Percentiles rank a stretch among this genome's conserved stretches.
Conservation (phyloP, 2,329 filamentous ascomycete species). For the Fonsecaea nubica region DNA sequence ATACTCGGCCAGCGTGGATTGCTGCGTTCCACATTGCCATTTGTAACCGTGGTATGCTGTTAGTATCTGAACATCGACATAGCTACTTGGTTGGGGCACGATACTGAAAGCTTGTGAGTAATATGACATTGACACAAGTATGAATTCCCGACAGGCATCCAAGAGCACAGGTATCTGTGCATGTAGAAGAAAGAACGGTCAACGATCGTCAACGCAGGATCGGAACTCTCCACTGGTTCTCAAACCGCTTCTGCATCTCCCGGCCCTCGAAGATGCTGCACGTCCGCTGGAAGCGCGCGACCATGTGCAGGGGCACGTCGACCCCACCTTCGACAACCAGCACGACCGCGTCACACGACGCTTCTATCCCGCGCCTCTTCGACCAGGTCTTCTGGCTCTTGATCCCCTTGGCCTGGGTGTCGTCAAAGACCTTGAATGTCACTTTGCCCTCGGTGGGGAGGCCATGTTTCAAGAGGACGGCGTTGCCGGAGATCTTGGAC, state of each 20-base stretch:
- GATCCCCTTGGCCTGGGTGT: background rate
- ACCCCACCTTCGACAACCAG: background rate
- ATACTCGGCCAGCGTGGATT: too few species aligned
- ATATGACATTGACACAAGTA: too few species aligned
- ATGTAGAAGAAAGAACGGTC: too few species aligned
- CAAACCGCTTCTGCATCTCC: slow-evolving; percentile 13
- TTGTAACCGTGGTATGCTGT: too few species aligned
- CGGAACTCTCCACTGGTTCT: background rate
- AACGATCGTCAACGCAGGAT: background rate
- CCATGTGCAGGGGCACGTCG: slow-evolving; percentile 9
- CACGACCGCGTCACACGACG: slow-evolving; percentile 6
- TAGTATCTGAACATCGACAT: too few species aligned
- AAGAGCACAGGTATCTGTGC: too few species aligned
- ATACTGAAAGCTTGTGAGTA: too few species aligned
- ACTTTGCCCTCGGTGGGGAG: background rate
- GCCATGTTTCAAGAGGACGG: slow-evolving; percentile 6
- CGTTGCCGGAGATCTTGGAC: slow-evolving; percentile 11
- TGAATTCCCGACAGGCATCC: too few species aligned
- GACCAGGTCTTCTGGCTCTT: slow-evolving; percentile 16
- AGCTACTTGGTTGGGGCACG: too few species aligned
- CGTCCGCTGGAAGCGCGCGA: slow-evolving; percentile 7
- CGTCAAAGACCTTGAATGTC: slow-evolving; percentile 5
- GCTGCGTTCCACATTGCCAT: too few species aligned
- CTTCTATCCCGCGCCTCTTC: slow-evolving; percentile 11
- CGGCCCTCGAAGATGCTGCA: slow-evolving; percentile 3